Evolutionary conservation across 805 yeast genomes (phyloP), one percentile per base, ranked within the genome.

Genomic region (Ogataea pilisensis): DNA sequence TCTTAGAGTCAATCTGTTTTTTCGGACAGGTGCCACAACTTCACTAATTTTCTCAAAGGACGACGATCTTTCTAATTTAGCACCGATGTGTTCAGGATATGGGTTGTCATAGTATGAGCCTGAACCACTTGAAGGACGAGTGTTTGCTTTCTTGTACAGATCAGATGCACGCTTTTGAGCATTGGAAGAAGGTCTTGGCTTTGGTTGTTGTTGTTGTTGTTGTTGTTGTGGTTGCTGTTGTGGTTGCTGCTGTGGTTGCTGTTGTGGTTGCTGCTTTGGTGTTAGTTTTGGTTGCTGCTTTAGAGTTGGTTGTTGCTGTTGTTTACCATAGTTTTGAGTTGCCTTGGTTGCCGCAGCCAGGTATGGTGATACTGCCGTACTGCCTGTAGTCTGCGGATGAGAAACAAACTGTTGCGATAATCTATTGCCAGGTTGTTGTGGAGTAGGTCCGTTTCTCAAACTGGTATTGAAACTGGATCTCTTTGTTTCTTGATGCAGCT

Each of bases 11-110:
- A 56, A 32, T 42, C 60, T 50, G 31, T 48, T 11, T 68, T 73
- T 16, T 63, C 57, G 42, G 49, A 13, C 60, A 48, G 50, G 69
- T 3, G 37, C 12, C 9, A 37, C 22, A 2, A 21, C 19, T 12
- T 37, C 45, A 12, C 30, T 37, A 53, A 37, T 67, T 51, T 75
- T 80, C 48, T 76, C 80, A 54, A 76, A 82, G 29, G 87, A 80
- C 0, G 88, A 80, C 37, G 59, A 66, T 53, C 66, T 62, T 53
- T 48, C 38, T 33, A 54, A 35, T 19, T 42, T 42, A 2, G 45
- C 42, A 22, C 26, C 26, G 26, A 46, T 9, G 30, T 54, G 67
- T 28, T 66, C 64, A 26, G 67, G 64, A 34, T 69, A 68, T 19
- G 69, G 72, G 38, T 61, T 60, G 19, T 47, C 30, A 38, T 42